Evolutionary conservation across 2,329 filamentous ascomycete species (phyloP).

Genomic region (Berkeleyomyces rouxiae): DNA sequence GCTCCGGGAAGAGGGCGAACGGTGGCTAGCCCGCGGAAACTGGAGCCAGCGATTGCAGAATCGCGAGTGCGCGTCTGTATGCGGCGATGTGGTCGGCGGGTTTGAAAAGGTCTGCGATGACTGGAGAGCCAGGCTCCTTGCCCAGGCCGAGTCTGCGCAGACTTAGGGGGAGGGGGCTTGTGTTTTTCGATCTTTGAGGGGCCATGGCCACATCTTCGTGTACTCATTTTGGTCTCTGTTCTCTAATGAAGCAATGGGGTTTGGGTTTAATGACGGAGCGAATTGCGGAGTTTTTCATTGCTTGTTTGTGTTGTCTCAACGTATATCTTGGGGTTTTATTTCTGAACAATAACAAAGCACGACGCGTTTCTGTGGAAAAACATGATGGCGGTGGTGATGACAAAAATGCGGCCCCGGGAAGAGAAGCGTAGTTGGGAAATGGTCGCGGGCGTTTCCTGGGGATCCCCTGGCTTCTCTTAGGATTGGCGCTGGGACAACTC

Average conservation of each 20-base stretch:
- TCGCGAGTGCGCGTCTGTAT: slow-evolving; percentile 69
- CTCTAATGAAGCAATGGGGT: not conserved
- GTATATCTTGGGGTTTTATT: not conserved
- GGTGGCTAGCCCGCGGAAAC: slow-evolving; percentile 65
- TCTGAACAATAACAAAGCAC: too few relatives aligned
- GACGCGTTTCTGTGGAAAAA: too few relatives aligned
- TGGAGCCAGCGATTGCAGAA: slow-evolving; percentile 64
- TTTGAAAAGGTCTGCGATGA: slow-evolving; percentile 82
- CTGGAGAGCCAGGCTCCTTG: slow-evolving; percentile 62
- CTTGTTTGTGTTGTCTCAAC: not conserved
- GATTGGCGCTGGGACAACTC: too few relatives aligned
- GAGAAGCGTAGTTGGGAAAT: too few relatives aligned
- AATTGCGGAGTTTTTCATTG: not conserved
- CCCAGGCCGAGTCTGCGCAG: slow-evolving; percentile 37
- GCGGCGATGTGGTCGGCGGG: slow-evolving; percentile 73
- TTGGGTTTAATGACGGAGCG: not conserved
- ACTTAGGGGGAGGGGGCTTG: slow-evolving; percentile 17
- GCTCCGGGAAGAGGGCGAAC: slow-evolving; percentile 61
- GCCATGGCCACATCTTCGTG: not conserved
- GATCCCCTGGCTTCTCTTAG: too few relatives aligned
- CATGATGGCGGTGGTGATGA: too few relatives aligned
- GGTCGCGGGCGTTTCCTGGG: too few relatives aligned
- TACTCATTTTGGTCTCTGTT: not conserved
- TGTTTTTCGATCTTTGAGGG: not conserved
- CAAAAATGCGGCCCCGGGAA: too few relatives aligned